Base-by-base conservation (phyloP, 2,329 filamentous ascomycete genomes). In the Venturia nashicola region DNA sequence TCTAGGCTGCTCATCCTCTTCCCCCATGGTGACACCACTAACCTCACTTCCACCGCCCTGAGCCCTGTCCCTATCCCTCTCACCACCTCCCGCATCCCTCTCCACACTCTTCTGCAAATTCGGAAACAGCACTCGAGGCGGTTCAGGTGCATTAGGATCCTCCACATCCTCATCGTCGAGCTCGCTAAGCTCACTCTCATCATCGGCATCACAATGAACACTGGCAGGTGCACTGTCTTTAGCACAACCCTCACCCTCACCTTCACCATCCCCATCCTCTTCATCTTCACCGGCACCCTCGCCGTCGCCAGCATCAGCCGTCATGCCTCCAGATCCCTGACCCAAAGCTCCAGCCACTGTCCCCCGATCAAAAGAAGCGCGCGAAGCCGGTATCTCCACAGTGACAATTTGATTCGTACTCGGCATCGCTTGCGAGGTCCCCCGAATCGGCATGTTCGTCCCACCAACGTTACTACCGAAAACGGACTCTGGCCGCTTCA, bases 191-290 rank as follows among this genome's bases (percentile, higher is more conserved):
- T 66, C 64, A 61, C 64, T 65, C 34, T 57, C 65, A 65, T 51
- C 43, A 65, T 64, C 81, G 0, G 80, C 80, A 67, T 75, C 77
- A 65, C 82, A 80, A 54, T 82, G 77, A 0, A 80, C 70, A 60
- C 78, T 89, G 6, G 81, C 82, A 0, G 80, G 84, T 86, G 61
- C 78, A 83, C 40, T 76, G 73, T 63, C 20, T 72, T 72, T 55
- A 73, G 73, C 14, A 69, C 68, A 2, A 72, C 23, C 40, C 2
- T 61, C 46, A 14, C 48, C 54, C 7, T 27, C 46, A 27, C 20
- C 46, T 9, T 51, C 46, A 3, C 20, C 43, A 9, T 46, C 43
- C 9, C 42, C 42, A 14, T 43, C 42, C 11, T 16, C 16, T 18
- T 39, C n/a, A 8, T 63, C 20, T 72, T 73, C 54, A 72, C 73